A percentile compares a stretch with the other conserved stretches of the same genome.
Evolutionary conservation across 345 rosid genomes (phyloP).

Genomic region (Moringa oleifera): DNA sequence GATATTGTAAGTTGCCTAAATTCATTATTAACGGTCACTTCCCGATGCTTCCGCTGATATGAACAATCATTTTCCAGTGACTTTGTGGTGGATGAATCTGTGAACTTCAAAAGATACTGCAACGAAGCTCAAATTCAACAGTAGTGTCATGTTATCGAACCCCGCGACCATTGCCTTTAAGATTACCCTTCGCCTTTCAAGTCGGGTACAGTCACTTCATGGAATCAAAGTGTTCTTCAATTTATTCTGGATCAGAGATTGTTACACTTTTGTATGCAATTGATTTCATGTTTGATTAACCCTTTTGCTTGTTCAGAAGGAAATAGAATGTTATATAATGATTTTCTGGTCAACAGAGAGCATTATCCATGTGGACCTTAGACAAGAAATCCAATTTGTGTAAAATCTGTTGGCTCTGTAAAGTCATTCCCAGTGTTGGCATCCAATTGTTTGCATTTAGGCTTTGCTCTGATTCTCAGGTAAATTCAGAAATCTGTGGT

Average conservation of each 20-base stretch:
- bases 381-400: no score
- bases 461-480: no score
- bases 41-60: not conserved
- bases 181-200: not conserved
- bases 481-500: no score
- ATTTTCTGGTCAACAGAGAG: no score
- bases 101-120: slow-evolving; percentile 75
- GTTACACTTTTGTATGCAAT: not conserved
- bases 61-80: slow-evolving; percentile 39
- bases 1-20: slow-evolving; percentile 44
- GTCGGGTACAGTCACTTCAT: slow-evolving; percentile 1
- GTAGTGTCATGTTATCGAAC: slow-evolving; percentile 16
- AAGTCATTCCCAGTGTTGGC: no score
- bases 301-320: no score
- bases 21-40: not conserved
- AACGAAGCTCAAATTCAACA: slow-evolving; percentile 60
- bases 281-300: not conserved
- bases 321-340: no score
- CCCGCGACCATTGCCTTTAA: not conserved
- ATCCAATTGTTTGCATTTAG: no score
- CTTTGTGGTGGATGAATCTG: slow-evolving; percentile 62
- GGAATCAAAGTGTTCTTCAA: not conserved
- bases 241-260: no score
- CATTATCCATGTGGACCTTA: no score
- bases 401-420: no score